A percentile compares a stretch with the other conserved stretches of the same genome.
phyloP scores from a whole-genome alignment of 2,329 filamentous ascomycete genomes.

The Claviceps purpurea region DNA sequence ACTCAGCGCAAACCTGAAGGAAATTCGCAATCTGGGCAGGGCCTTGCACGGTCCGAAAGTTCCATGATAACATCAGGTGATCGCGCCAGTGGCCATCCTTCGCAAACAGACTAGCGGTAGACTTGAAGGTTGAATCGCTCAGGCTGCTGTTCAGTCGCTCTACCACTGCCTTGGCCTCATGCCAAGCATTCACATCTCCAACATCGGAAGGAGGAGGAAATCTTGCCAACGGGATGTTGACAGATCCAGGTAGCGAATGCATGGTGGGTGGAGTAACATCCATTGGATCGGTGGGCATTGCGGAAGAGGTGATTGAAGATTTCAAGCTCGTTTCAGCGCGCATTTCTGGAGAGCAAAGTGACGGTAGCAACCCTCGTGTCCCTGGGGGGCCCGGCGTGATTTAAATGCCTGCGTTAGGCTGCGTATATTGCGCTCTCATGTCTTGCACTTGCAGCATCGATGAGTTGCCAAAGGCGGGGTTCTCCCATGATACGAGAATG shows the following conservation, averaged over 20 bases:
- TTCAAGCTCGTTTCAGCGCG: background rate
- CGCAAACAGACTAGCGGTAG: constrained; percentile 26
- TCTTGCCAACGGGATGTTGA: constrained; percentile 35
- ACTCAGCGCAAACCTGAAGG: constrained; percentile 18
- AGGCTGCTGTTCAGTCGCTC: constrained; percentile 28
- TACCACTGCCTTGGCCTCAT: constrained; percentile 25
- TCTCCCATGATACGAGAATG: background rate
- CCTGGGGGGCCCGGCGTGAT: no score
- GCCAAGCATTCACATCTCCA: constrained; percentile 19
- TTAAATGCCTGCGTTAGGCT: background rate
- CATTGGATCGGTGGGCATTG: background rate
- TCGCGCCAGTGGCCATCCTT: constrained; percentile 43
- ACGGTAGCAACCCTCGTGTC: background rate
- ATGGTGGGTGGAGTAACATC: background rate
- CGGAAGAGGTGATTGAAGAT: background rate
- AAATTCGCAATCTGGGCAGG: constrained; percentile 25
- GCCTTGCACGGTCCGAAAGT: constrained; percentile 37
- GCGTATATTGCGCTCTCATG: no score
- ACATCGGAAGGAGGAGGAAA: constrained; percentile 22
- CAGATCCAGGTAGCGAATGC: constrained; percentile 30
- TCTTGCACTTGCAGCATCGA: background rate
- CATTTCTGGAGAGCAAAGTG: background rate
- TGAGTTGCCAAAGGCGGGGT: background rate
- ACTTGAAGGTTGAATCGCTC: constrained; percentile 18
- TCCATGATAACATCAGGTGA: constrained; percentile 43